Base-by-base conservation (phyloP, 1,139 yeast species). In the Pichia sp. region DNA sequence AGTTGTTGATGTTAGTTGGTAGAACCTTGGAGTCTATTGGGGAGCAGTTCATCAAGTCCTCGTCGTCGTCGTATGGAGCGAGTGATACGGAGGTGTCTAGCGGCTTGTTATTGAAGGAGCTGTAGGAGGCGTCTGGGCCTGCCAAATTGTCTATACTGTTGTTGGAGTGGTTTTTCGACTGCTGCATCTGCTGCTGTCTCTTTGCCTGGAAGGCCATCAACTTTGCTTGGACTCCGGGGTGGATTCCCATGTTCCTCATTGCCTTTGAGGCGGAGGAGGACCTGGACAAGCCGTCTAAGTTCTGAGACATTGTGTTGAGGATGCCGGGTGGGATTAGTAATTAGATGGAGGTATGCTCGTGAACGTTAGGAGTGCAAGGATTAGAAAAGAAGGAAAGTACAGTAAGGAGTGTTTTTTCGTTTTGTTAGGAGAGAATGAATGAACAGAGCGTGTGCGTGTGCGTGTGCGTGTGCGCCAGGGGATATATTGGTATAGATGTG, bases 181-280 rank as follows among this genome's bases (percentile, higher is more conserved):
- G 60, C 38, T 51, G 56, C 50, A 49, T 50, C 40, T 52, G 58
- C 38, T 56, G 57, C 20, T 54, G 55, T 48, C 55, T 50, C 30
- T 55, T 56, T 7, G 59, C 57, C 42, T 86, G 93, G 62, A 86
- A 85, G 0, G 92, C 92, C 70, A 85, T 71, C 50, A 87, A 75
- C 60, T 90, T 74, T 1, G 93, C 95, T 69, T 86, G 93, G 54
- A 86, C 77, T 60, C 84, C 89, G 14, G 88, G 83, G 66, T 79
- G 85, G 47, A 69, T 60, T 6, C 55, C 46, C 47, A 52, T 52
- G 30, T 50, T 54, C 48, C 59, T 50, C 49, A 56, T 48, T 34
- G 49, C 52, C 24, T 54, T 54, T 12, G 58, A 56, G 6, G 58
- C 49, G 12, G 59, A 56, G 4, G 57, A 51, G 8, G 57, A 51